These are phyloP conservation scores for Piper longum DNA, from an alignment of 164 flowering plant species.

Conservation along the genomic window DNA sequence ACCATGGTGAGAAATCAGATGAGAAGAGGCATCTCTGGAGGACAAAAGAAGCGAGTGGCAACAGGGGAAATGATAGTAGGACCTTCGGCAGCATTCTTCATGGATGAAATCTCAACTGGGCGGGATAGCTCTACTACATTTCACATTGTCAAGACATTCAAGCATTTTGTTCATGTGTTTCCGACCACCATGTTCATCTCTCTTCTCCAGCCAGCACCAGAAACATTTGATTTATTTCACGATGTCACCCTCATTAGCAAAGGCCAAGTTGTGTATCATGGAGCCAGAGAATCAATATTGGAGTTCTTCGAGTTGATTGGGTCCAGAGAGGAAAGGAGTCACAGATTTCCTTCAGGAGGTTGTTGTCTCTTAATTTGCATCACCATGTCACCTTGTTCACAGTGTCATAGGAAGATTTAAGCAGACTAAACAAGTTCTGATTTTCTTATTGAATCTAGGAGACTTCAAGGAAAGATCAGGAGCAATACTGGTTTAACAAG, in stretches of 20 bases:
- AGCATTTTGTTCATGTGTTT: conserved; percentile 19
- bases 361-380: background rate
- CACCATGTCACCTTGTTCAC: background rate
- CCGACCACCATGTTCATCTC: conserved; percentile 22
- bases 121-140: conserved; percentile 33
- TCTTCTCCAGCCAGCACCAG: conserved; percentile 44
- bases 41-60: conserved; percentile 27
- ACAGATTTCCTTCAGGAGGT: conserved; percentile 45
- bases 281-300: conserved; percentile 21
- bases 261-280: conserved; percentile 28
- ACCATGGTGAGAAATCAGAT: conserved; percentile 25
- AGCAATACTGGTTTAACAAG: conserved; percentile 30
- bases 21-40: conserved; percentile 29
- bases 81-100: conserved; percentile 21
- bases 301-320: conserved; percentile 29
- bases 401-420: background rate
- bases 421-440: background rate
- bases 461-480: conserved; percentile 32
- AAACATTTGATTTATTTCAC: conserved; percentile 33
- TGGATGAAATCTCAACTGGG: conserved; percentile 33
- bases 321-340: conserved; percentile 28
- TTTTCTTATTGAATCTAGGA: conserved; percentile 11
- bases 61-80: conserved; percentile 37
- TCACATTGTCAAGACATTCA: conserved; percentile 24
- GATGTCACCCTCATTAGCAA: conserved; percentile 28